phyloP scores from a whole-genome alignment of 2,329 filamentous ascomycete species.

The Phialophora chinensis region DNA sequence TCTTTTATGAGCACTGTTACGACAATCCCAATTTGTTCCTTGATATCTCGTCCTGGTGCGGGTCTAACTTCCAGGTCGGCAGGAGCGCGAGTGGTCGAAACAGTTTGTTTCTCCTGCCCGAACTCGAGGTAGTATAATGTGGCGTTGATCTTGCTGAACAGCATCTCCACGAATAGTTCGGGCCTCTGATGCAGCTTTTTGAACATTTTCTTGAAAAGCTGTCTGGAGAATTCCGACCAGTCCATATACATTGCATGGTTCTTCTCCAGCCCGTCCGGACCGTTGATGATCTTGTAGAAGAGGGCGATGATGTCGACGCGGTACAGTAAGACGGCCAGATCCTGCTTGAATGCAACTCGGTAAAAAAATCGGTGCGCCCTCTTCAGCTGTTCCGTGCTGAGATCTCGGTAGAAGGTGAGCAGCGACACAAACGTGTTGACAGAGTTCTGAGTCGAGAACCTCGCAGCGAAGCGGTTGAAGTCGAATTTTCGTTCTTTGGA shows the following conservation, averaged over 20 bases:
- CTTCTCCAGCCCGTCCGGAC: constrained; percentile 75
- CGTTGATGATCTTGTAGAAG: constrained; percentile 90
- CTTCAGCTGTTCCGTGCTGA: constrained; percentile 81
- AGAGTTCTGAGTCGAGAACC: constrained; percentile 82
- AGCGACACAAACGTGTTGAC: constrained; percentile 89
- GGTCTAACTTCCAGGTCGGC: constrained; percentile 84
- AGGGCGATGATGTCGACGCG: constrained; percentile 88
- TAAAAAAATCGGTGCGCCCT: constrained; percentile 93
- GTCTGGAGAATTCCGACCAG: constrained; percentile 87
- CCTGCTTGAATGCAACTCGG: constrained; percentile 91
- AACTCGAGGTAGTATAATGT: constrained; percentile 89
- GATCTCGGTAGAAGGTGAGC: constrained; percentile 77
- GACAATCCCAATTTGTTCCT: constrained; percentile 77
- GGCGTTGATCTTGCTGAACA: constrained; percentile 88
- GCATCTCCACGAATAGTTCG: constrained; percentile 84
- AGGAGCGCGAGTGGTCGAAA: constrained; percentile 70
- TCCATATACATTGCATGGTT: constrained; percentile 74
- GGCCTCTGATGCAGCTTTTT: constrained; percentile 86
- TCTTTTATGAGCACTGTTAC: constrained; percentile 81
- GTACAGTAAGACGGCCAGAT: constrained; percentile 86
- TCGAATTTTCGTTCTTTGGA: constrained; percentile 91
- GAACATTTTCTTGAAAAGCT: constrained; percentile 79
- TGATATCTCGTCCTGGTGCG: constrained; percentile 64
- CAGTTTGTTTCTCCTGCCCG: constrained; percentile 80
- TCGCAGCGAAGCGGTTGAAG: constrained; percentile 79